These are phyloP conservation scores for Ascodesmis nigricans DNA, from an alignment of 495 filamentous ascomycete species.

Conservation along the genomic window DNA sequence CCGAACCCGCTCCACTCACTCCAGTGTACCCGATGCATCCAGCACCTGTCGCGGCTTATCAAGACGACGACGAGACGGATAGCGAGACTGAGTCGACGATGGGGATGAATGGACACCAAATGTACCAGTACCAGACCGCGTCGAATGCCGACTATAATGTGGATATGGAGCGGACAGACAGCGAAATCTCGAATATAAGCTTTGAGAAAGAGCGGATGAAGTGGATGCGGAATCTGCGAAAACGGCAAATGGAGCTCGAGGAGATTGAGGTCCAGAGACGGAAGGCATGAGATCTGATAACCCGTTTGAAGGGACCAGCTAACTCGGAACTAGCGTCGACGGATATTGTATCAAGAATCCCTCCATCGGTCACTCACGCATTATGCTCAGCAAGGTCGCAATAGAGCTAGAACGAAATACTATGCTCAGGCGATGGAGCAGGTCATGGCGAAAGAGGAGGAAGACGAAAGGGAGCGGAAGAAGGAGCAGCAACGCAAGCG, in stretches of 20 bases:
- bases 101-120: no score
- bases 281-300: constrained; percentile 35
- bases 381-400: constrained; percentile 31
- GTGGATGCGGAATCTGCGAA: constrained; percentile 23
- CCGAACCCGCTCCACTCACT: no score
- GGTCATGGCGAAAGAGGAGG: constrained; percentile 71
- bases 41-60: no score
- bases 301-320: no score
- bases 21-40: no score
- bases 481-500: constrained; percentile 98
- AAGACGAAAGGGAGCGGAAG: constrained; percentile 95
- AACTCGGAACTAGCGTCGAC: constrained; percentile 28
- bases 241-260: constrained; percentile 39
- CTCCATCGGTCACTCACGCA: constrained; percentile 32
- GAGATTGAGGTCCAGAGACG: constrained; percentile 34
- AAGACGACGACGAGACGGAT: constrained; percentile 19
- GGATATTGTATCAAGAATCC: constrained; percentile 27
- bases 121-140: no score
- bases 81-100: constrained; percentile 20
- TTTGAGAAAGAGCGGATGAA: constrained; percentile 13
- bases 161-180: no score
- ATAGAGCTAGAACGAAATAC: constrained; percentile 33
- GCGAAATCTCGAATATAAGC: no score
- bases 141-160: no score
- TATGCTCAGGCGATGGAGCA: constrained; percentile 54